Evolutionary conservation across 1,284 basidiomycete genomes (phyloP).

Genomic region (Xerocomus cyaneibrunnescens): DNA sequence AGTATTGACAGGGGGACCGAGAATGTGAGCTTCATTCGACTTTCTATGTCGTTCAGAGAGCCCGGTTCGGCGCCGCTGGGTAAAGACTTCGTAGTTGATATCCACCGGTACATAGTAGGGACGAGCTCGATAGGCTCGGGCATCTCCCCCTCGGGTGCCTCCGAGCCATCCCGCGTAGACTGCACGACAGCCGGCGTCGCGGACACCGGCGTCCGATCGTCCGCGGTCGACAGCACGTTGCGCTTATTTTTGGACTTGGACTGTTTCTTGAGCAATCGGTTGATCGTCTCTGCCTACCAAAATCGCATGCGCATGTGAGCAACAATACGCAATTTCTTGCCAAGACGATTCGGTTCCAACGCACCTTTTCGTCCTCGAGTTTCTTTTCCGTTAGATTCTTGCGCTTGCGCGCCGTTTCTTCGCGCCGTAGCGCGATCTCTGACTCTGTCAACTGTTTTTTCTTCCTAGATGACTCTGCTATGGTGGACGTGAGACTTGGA

Average conservation of each 20-base stretch:
- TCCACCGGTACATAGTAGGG: conserved; percentile 64
- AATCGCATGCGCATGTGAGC: background rate
- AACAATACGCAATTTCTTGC: background rate
- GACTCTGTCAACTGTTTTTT: conserved; percentile 82
- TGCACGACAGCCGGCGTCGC: conserved; percentile 33
- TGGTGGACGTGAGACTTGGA: conserved; percentile 3
- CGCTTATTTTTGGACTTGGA: conserved; percentile 68
- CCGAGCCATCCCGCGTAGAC: conserved; percentile 30
- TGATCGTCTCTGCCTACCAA: conserved; percentile 79
- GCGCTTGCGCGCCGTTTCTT: conserved; percentile 84
- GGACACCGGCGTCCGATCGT: conserved; percentile 42
- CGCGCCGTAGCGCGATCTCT: conserved; percentile 76
- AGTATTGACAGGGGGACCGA: conserved; percentile 49
- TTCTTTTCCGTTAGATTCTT: conserved; percentile 88
- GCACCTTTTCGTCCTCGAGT: conserved; percentile 88
- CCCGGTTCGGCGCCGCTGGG: conserved; percentile 2
- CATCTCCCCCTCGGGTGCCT: conserved; percentile 35
- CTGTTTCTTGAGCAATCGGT: conserved; percentile 87
- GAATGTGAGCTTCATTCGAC: conserved; percentile 47
- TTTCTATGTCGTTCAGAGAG: conserved; percentile 10
- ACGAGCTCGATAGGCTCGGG: conserved; percentile 35
- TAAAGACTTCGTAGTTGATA: conserved; percentile 45
- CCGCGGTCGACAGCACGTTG: conserved; percentile 48
- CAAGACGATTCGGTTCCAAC: background rate
- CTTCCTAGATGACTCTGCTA: conserved; percentile 55